Evolutionary conservation across 75 land plant genomes (phyloP).

Genomic region (Sequoia sempervirens): DNA sequence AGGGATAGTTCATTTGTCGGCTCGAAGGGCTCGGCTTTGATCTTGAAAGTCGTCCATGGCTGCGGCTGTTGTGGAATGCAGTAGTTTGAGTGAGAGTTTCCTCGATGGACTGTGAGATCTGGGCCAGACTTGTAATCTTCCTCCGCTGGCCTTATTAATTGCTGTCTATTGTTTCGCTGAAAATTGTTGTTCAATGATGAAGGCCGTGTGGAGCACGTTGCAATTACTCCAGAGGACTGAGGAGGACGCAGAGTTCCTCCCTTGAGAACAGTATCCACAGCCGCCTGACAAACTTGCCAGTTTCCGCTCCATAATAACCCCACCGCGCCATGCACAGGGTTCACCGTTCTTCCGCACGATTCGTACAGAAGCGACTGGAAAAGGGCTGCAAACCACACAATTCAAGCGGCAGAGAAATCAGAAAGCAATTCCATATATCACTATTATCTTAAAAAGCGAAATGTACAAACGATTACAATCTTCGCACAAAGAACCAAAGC

Average conservation of each 20-base stretch:
- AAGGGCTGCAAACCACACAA: slow-evolving; percentile 31
- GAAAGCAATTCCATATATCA: neutral
- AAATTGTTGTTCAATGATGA: neutral
- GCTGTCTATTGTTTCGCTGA: neutral
- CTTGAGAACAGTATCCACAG: slow-evolving; percentile 54
- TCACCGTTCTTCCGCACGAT: slow-evolving; percentile 64
- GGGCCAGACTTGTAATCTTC: neutral
- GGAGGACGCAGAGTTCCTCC: slow-evolving; percentile 39
- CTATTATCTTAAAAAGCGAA: no score
- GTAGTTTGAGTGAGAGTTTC: neutral
- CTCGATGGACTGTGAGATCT: neutral
- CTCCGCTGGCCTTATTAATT: neutral
- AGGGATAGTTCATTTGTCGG: neutral
- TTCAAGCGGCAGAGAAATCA: neutral
- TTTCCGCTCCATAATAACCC: slow-evolving; percentile 60
- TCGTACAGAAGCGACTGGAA: slow-evolving; percentile 65
- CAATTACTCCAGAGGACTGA: slow-evolving; percentile 4
- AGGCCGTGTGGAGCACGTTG: slow-evolving; percentile 8
- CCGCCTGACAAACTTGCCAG: slow-evolving; percentile 57
- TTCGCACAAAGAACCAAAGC: no score
- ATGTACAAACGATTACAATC: neutral
- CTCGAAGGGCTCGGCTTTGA: slow-evolving; percentile 7
- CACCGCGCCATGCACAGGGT: slow-evolving; percentile 65
- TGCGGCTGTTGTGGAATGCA: neutral
- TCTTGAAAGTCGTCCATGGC: slow-evolving; percentile 5